A percentile compares a stretch with the other conserved stretches of the same genome.
phyloP scores from a whole-genome alignment of 1,284 basidiomycete species.

The Malassezia dermatis region DNA sequence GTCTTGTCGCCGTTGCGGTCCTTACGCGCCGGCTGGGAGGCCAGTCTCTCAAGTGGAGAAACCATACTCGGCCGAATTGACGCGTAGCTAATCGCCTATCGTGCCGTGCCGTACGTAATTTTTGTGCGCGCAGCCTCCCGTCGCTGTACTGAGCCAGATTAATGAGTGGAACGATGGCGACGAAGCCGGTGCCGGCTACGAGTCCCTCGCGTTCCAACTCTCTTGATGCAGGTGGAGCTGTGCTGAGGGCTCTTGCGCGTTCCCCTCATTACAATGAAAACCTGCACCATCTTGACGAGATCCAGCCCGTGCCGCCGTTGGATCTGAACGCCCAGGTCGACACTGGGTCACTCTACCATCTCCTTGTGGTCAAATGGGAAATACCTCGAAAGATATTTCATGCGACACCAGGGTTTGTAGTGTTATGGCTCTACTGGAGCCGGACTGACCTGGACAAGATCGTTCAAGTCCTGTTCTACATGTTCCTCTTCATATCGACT shows the following conservation, averaged over 20 bases:
- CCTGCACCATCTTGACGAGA: slow-evolving; percentile 1
- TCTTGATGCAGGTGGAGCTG: slow-evolving; percentile 40
- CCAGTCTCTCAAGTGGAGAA: background rate
- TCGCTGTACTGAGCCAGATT: background rate
- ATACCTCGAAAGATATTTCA: slow-evolving; percentile 84
- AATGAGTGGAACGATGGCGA: background rate
- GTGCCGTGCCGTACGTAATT: background rate
- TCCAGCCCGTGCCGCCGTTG: slow-evolving; percentile 49
- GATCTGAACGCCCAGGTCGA: slow-evolving; percentile 2
- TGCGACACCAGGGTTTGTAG: slow-evolving; percentile 80
- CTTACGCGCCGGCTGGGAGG: background rate
- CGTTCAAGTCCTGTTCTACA: slow-evolving; percentile 58
- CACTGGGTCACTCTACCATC: slow-evolving; percentile 7
- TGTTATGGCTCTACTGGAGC: slow-evolving; percentile 59
- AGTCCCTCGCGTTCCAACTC: slow-evolving; percentile 29
- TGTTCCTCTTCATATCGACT: slow-evolving; percentile 62
- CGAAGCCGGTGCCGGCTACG: background rate
- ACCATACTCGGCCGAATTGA: background rate
- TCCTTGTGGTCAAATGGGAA: slow-evolving; percentile 52
- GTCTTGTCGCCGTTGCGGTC: background rate
- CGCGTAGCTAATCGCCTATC: background rate
- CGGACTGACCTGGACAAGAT: slow-evolving; percentile 53
- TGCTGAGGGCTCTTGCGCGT: slow-evolving; percentile 35
- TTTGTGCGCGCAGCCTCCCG: background rate
- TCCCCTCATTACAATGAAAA: slow-evolving; percentile 25